These are phyloP conservation scores for Picochlorum sp. DNA, from an alignment of 139 green algal species.

Conservation along the genomic window DNA sequence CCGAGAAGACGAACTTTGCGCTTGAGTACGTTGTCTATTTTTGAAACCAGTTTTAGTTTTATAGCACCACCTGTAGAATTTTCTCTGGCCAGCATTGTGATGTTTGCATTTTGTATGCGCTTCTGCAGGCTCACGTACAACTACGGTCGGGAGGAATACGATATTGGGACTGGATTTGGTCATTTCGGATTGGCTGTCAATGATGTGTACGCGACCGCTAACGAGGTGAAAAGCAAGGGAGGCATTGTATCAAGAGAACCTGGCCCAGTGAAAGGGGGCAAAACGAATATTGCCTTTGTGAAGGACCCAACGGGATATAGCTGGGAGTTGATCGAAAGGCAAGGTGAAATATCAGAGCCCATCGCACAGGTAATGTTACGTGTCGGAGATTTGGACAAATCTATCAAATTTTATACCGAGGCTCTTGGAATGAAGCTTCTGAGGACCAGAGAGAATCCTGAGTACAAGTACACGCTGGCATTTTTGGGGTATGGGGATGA, in stretches of 20 bases:
- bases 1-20: constrained; percentile 55
- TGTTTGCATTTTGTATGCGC: not conserved
- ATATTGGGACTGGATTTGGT: constrained; percentile 77
- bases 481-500: constrained; percentile 69
- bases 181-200: constrained; percentile 75
- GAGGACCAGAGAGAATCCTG: constrained; percentile 55
- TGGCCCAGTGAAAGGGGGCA: constrained; percentile 84
- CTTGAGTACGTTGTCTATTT: constrained; percentile 28
- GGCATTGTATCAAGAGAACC: constrained; percentile 66
- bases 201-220: constrained; percentile 57
- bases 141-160: constrained; percentile 69
- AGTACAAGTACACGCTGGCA: constrained; percentile 61
- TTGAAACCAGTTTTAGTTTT: not conserved
- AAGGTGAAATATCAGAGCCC: constrained; percentile 49
- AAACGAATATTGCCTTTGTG: constrained; percentile 79
- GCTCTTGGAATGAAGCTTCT: constrained; percentile 66
- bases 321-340: constrained; percentile 72
- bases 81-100: not conserved
- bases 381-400: constrained; percentile 67
- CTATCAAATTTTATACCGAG: constrained; percentile 76
- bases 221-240: constrained; percentile 15
- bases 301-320: constrained; percentile 82
- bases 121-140: constrained; percentile 45
- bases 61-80: not conserved
- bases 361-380: constrained; percentile 86